Evolutionary conservation across 805 yeast species (phyloP).

Genomic region (Kodamaea nitidulidarum): DNA sequence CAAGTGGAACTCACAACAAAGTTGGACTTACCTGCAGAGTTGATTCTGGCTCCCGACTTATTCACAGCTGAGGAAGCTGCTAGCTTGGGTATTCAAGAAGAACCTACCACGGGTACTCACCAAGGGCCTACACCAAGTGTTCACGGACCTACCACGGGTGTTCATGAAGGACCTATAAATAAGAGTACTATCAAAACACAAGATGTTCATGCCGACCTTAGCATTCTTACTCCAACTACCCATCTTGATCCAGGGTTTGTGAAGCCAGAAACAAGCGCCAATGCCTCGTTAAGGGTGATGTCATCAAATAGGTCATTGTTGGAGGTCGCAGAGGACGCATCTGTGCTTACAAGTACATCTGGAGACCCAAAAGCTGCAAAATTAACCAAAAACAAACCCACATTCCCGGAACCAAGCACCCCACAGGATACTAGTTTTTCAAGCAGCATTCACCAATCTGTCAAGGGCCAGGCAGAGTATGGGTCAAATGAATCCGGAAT

Average conservation of each 20-base stretch:
- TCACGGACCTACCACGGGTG: too few relatives aligned
- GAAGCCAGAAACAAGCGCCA: neutral
- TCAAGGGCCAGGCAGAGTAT: constrained; percentile 1
- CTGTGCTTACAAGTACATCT: too few relatives aligned
- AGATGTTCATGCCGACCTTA: too few relatives aligned
- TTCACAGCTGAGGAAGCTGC: too few relatives aligned
- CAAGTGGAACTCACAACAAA: too few relatives aligned
- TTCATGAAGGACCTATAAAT: too few relatives aligned
- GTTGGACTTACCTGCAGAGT: too few relatives aligned
- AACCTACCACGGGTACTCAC: too few relatives aligned
- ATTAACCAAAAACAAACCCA: neutral
- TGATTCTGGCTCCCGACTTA: too few relatives aligned
- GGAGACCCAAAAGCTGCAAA: neutral
- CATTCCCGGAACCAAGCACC: constrained; percentile 1
- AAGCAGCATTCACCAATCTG: neutral
- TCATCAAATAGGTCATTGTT: neutral
- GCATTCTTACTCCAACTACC: neutral
- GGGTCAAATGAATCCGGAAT: neutral
- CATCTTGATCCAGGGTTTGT: neutral
- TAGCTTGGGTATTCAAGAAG: too few relatives aligned
- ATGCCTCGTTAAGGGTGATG: neutral
- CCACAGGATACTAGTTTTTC: neutral
- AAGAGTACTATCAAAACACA: too few relatives aligned
- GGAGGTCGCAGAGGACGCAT: neutral
- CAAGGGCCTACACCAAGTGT: too few relatives aligned